A percentile compares a stretch with the other conserved stretches of the same genome.
Evolutionary conservation across 176 grass and related monocot genomes (phyloP).

Genomic region (Musa schizocarpa): DNA sequence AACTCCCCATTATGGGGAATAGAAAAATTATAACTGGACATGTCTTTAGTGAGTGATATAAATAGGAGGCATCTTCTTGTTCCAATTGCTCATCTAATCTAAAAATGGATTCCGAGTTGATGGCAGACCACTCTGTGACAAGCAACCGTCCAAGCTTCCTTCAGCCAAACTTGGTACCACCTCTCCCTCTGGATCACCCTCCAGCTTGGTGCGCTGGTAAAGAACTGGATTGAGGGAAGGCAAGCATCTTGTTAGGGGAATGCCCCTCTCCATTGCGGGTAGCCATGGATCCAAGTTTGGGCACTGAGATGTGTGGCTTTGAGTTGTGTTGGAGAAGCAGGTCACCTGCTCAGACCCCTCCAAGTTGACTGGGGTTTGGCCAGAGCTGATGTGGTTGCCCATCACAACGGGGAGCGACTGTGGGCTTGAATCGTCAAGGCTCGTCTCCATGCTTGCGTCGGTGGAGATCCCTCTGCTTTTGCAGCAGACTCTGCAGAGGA

Average conservation of each 20-base stretch:
- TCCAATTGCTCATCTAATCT: not conserved
- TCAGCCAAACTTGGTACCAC: conserved; percentile 13
- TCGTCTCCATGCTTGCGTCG: conserved; percentile 31
- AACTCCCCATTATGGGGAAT: too few species aligned
- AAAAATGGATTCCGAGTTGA: conserved; percentile 18
- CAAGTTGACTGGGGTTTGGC: conserved; percentile 40
- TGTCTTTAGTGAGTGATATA: not conserved
- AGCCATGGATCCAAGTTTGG: conserved; percentile 28
- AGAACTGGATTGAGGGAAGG: conserved; percentile 29
- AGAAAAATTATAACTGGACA: not conserved
- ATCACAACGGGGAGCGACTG: conserved; percentile 52
- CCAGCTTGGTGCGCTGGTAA: conserved; percentile 39
- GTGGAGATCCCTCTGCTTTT: conserved; percentile 49
- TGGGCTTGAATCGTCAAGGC: conserved; percentile 24
- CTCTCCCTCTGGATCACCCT: conserved; percentile 21
- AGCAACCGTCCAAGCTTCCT: conserved; percentile 10
- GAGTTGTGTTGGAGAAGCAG: conserved; percentile 98
- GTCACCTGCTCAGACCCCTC: conserved; percentile 86
- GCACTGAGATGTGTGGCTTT: not conserved
- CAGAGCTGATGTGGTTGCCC: conserved; percentile 42
- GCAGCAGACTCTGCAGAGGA: conserved; percentile 77
- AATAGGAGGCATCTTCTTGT: not conserved
- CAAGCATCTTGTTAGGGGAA: conserved; percentile 23
- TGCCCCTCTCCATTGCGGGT: conserved; percentile 23
- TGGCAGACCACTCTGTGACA: conserved; percentile 5